Evolutionary conservation across 2,329 filamentous ascomycete species (phyloP), one percentile per base, ranked within the genome.

Genomic region (Penicillium sp.): DNA sequence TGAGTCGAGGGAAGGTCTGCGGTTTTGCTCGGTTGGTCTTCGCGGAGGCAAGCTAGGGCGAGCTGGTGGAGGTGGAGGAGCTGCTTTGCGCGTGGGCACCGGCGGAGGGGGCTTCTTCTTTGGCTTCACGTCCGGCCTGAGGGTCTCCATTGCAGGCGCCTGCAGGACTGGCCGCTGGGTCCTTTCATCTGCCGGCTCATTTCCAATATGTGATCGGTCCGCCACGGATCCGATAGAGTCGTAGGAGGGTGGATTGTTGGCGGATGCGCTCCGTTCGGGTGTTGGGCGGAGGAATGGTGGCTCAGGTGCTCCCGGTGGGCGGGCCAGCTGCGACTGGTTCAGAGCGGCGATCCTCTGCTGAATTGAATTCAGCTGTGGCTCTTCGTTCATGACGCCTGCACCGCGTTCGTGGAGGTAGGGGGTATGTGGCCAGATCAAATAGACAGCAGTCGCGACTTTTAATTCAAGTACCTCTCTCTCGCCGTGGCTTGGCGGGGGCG

Each of bases 31-130:
- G n/a, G 69, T 67, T 5, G 75, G 71, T 54, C 71, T 68, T 45
- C 79, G 75, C 9, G 75, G 75, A 39, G 82, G 82, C 18, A 83
- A 70, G n/a, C 76, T 67, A n/a, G 79, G 80, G 5, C 62, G 59
- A 21, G 51, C 31, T 8, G 58, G 60, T 8, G 58, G 58, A 16
- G 58, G 46, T 31, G 61, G 58, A 45, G 62, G 61, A 50, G 62
- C 61, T 32, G 57, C 58, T 57, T 38, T 79, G 58, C 79, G 72
- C 31, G 72, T 69, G 36, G 80, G 78, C 43, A 81, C 66, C 10
- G 77, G 73, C 52, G 80, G 80, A 57, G 76, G 74, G 27, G 53
- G 38, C 16, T 40, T 53, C 54, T 68, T 71, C 45, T 68, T 71
- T 39, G 63, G 56, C 56, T 66, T 70, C 57, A 67, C 53, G 39